Base-by-base conservation (phyloP, 192 early-diverging fungal species). In the Cetraspora pellucida region DNA sequence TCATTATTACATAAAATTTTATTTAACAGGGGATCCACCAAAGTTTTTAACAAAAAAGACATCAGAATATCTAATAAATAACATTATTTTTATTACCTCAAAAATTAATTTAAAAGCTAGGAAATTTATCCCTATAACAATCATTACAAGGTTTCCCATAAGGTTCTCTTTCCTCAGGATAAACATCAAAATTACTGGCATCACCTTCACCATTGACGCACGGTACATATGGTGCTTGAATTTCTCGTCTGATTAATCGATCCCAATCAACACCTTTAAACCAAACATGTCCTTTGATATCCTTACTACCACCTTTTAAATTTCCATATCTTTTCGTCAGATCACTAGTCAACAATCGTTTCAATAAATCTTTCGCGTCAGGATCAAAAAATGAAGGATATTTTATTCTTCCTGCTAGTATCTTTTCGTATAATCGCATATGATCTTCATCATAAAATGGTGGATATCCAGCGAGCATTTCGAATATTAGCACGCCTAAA, bases 371-470 rank as follows among this genome's bases (percentile, higher is more conserved):
- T 80, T 93, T 95, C 13, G 93, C 91, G 2, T 84, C 79, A 0
- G 90, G 86, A 76, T 95, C 91, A 79, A 97, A 96, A 79, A 92
- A 91, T 60, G 91, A 70, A n/a, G 96, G 95, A 87, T 95, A 97
- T 77, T 88, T 85, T 52, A 94, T 91, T 45, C 87, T 90, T 43
- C 96, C 94, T 2, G 87, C 87, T 76, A 98, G 82, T 65, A 98
- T 97, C 84, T 96, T 96, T 84, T 96, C 96, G 78, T 97, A 97
- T 66, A 97, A 78, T 70, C 93, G 91, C 82, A 95, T 91, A 79
- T 94, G 95, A 80, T 96, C 94, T 72, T 97, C 95, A 85, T 96
- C 96, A 78, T 94, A 95, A 86, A 97, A 97, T 50, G 96, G 96
- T 64, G 96, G 96, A 78, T 95, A 91, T 59, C 95, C 95, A 9